Evolutionary conservation across 2,329 filamentous ascomycete species (phyloP).

Genomic region (Ophiognomonia clavigignenti-juglandacearum): DNA sequence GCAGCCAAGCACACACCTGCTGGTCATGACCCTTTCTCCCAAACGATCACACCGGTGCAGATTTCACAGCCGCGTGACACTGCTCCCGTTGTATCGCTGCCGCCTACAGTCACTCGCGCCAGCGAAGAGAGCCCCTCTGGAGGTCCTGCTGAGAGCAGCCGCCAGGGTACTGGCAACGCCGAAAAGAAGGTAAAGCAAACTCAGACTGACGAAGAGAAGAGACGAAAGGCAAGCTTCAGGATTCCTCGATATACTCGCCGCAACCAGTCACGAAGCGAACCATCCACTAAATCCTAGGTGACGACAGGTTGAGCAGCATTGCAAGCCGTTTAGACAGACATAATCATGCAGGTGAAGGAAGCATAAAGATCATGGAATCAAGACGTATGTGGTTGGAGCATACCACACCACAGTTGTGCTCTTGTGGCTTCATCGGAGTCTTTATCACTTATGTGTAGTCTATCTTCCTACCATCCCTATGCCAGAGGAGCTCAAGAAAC

Average conservation of each 20-base stretch:
- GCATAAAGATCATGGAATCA: no score
- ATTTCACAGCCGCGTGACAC: not conserved
- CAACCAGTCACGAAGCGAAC: conserved; percentile 44
- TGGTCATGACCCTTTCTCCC: conserved; percentile 14
- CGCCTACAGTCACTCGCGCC: not conserved
- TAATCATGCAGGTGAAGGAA: no score
- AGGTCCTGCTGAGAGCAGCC: not conserved
- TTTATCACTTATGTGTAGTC: no score
- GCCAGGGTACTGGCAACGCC: not conserved
- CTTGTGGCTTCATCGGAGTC: no score
- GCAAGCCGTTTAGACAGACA: no score
- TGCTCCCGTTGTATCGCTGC: conserved; percentile 10
- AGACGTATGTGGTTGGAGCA: no score
- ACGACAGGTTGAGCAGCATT: not conserved
- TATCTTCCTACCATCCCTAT: no score
- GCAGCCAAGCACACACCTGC: conserved; percentile 18
- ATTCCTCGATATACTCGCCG: conserved; percentile 35
- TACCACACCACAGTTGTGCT: no score
- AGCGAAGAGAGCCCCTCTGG: not conserved
- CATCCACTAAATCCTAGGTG: conserved; percentile 18
- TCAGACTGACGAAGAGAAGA: conserved; percentile 15
- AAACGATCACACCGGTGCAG: conserved; percentile 7
- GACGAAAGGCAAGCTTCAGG: conserved; percentile 18
- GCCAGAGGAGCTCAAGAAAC: no score
- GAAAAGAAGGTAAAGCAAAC: not conserved